Base-by-base conservation (phyloP, 352 stramenopile species). In the Phytopythium mirpurense region DNA sequence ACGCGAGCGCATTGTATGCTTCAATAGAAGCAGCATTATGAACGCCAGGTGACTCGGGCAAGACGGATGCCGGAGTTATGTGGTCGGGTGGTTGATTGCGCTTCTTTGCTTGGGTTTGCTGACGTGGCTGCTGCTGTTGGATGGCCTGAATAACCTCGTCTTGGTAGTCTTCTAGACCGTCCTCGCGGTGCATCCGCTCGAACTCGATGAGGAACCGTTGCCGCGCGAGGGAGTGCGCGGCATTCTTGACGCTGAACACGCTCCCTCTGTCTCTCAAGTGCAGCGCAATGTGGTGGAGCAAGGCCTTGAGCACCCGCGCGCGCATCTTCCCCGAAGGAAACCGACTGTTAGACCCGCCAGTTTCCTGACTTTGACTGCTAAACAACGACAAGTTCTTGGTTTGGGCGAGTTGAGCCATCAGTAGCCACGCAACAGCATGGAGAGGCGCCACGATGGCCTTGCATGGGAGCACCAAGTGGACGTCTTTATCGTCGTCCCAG, bases 131-230 rank as follows among this genome's bases (percentile, higher is more conserved):
- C 3, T 26, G 37, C 37, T 59, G 51, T 8, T 62, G 15, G 15
- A 74, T 7, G 9, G 16, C 23, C 9, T 24, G 14, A 7, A 45
- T 16, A 10, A 35, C 23, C 29, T 7, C 7, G 51, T 38, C 10
- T 43, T 88, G 50, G 43, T 89, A 91, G 43, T 91, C 80, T 9
- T 57, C 49, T 14, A 84, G 48, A 0, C 15, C 44, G 34, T 91
- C 78, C 46, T 83, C 69, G 36, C 71, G 71, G 43, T 88, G 77
- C 62, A 88, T 69, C 7, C 66, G 72, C 14, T 62, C 60, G 26
- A 91, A 88, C 44, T 83, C 71, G 2, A 80, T 59, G 12, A 85
- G 54, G 23, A 88, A 87, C 2, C 66, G 59, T 6, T 66, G 43
- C 45, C 63, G 58, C 0, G 69, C 77, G 21, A 66, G 47, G 18